A percentile compares a stretch with the other conserved stretches of the same genome.
phyloP scores from a whole-genome alignment of 2,329 filamentous ascomycete genomes.

The Verticillium tricorpus region DNA sequence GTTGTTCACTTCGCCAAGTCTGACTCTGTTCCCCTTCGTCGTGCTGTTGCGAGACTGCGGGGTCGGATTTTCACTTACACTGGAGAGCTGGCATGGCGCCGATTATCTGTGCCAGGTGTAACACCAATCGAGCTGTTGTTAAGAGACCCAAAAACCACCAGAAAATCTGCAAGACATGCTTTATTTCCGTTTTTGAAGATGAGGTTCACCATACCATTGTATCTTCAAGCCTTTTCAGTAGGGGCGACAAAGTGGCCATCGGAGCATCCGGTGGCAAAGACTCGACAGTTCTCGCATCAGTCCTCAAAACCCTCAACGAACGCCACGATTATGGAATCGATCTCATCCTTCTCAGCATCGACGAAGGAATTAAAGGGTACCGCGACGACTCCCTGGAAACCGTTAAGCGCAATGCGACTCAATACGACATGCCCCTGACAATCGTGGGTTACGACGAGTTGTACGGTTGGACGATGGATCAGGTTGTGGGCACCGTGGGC shows the following conservation, averaged over 20 bases:
- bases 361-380: slow-evolving; percentile 97
- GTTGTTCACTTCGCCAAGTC: too few species aligned
- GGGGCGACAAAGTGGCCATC: slow-evolving; percentile 85
- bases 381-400: slow-evolving; percentile 94
- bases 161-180: slow-evolving; percentile 88
- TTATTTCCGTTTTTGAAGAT: slow-evolving; percentile 81
- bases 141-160: slow-evolving; percentile 92
- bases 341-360: slow-evolving; percentile 82
- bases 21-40: too few species aligned
- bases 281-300: slow-evolving; percentile 90
- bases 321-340: slow-evolving; percentile 82
- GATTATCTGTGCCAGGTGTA: slow-evolving; percentile 70
- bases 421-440: slow-evolving; percentile 87
- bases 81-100: slow-evolving; percentile 61
- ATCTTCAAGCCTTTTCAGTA: slow-evolving; percentile 72
- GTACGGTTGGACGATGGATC: slow-evolving; percentile 99
- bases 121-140: slow-evolving; percentile 74
- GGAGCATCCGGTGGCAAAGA: slow-evolving; percentile 97
- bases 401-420: slow-evolving; percentile 85
- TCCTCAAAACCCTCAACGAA: slow-evolving; percentile 91
- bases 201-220: slow-evolving; percentile 93
- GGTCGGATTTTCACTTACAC: neutral
- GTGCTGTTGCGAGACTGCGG: too few species aligned
- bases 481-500: slow-evolving; percentile 91
- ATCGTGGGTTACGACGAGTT: slow-evolving; percentile 91